phyloP scores from a whole-genome alignment of 805 yeast species.

The Myxozyma nipponensis region DNA sequence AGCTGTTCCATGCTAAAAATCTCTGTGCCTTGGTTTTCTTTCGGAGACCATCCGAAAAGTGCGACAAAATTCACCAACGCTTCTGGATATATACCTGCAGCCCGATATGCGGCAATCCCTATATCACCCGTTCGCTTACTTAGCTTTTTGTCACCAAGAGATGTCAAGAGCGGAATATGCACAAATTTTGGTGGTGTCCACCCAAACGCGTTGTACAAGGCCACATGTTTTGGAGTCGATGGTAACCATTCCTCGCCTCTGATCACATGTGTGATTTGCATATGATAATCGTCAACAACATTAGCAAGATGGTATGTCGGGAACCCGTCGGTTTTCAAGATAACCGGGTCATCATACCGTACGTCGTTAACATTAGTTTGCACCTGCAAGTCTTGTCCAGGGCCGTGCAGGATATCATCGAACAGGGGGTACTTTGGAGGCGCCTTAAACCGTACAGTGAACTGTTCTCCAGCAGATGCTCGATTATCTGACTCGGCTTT shows the following conservation, averaged over 20 bases:
- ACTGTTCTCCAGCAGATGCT: slow-evolving; percentile 39
- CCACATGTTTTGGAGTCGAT: slow-evolving; percentile 91
- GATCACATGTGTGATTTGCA: slow-evolving; percentile 89
- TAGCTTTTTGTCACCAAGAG: slow-evolving; percentile 53
- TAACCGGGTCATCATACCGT: slow-evolving; percentile 83
- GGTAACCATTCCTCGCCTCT: slow-evolving; percentile 96
- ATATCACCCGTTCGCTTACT: slow-evolving; percentile 83
- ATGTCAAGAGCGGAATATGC: slow-evolving; percentile 82
- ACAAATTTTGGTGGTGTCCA: slow-evolving; percentile 78
- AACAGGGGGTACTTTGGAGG: slow-evolving; percentile 69
- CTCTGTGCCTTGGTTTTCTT: slow-evolving; percentile 14
- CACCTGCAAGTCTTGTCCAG: slow-evolving; percentile 63
- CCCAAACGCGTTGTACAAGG: slow-evolving; percentile 77
- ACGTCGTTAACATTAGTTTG: slow-evolving; percentile 67
- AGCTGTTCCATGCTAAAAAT: slow-evolving; percentile 18
- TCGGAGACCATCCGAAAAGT: slow-evolving; percentile 91
- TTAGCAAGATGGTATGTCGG: slow-evolving; percentile 98
- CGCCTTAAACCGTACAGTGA: slow-evolving; percentile 69
- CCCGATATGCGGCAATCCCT: slow-evolving; percentile 50
- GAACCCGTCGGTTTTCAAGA: slow-evolving; percentile 86
- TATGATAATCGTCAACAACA: slow-evolving; percentile 89
- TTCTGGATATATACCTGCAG: slow-evolving; percentile 73
- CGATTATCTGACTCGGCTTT: slow-evolving; percentile 42
- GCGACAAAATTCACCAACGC: slow-evolving; percentile 85
- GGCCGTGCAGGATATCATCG: slow-evolving; percentile 74